Evolutionary conservation across 805 yeast species (phyloP).

Genomic region (Candida manassasensis): DNA sequence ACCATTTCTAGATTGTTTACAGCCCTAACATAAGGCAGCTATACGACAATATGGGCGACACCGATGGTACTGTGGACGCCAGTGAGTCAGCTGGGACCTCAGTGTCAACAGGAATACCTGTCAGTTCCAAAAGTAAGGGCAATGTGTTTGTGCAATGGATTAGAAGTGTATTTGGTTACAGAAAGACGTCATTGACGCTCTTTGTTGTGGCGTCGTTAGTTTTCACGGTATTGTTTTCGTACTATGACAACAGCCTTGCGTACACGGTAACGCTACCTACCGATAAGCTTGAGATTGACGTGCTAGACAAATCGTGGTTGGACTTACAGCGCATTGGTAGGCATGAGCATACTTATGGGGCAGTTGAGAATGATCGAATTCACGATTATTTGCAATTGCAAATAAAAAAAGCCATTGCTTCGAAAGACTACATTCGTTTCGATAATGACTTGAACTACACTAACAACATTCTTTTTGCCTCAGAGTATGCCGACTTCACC

Average conservation of each 20-base stretch:
- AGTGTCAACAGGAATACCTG: no score
- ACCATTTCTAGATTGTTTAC: no score
- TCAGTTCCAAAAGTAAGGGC: no score
- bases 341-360: conserved; percentile 72
- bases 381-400: conserved; percentile 51
- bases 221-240: conserved; percentile 34
- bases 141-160: conserved; percentile 23
- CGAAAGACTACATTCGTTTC: conserved; percentile 35
- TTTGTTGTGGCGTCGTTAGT: conserved; percentile 47
- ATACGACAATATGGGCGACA: conserved; percentile 1
- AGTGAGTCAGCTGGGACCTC: not conserved
- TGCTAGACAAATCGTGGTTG: conserved; percentile 53
- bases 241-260: conserved; percentile 33
- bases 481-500: conserved; percentile 40
- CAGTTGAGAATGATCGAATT: conserved; percentile 71
- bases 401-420: not conserved
- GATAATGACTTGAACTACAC: conserved; percentile 39
- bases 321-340: conserved; percentile 67
- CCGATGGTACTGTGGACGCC: not conserved
- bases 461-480: conserved; percentile 47
- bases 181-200: conserved; percentile 65
- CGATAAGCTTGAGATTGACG: conserved; percentile 30
- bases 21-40: no score
- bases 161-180: conserved; percentile 58
- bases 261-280: conserved; percentile 41